A percentile compares a stretch with the other conserved stretches of the same genome.
Evolutionary conservation across 2,329 filamentous ascomycete genomes (phyloP).

Genomic region (Myriosclerotinia duriaeana): DNA sequence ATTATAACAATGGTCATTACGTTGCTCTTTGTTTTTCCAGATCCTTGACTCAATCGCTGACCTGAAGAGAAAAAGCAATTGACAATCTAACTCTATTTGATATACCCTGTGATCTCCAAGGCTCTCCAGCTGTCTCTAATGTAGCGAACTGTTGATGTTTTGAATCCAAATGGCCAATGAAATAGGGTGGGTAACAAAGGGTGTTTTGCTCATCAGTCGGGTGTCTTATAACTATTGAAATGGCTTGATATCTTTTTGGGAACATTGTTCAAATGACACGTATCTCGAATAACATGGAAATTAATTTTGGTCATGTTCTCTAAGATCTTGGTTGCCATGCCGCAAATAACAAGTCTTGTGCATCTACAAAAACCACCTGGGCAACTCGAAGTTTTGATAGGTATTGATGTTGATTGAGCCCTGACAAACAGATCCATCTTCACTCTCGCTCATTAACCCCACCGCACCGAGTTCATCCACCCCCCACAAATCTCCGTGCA

Average conservation of each 20-base stretch:
- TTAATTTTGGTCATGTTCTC: too few species aligned
- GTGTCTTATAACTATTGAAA: slow-evolving; percentile 16
- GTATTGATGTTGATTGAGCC: not conserved
- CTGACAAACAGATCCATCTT: not conserved
- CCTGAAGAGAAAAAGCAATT: not conserved
- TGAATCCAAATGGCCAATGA: not conserved
- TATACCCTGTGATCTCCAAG: not conserved
- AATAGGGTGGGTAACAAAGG: not conserved
- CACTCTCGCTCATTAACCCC: not conserved
- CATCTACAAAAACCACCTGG: not conserved
- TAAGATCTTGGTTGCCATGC: not conserved
- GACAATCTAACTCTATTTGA: not conserved
- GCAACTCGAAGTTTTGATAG: not conserved
- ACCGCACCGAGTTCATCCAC: not conserved
- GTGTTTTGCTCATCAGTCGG: not conserved
- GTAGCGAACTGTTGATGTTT: not conserved
- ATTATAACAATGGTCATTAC: not conserved
- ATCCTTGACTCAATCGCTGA: not conserved
- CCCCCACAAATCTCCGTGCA: slow-evolving; percentile 10
- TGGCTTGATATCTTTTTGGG: slow-evolving; percentile 7
- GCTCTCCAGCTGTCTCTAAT: not conserved
- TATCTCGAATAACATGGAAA: not conserved
- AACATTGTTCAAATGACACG: not conserved
- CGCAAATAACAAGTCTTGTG: not conserved
- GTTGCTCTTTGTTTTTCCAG: not conserved